Base-by-base conservation (phyloP, 2,329 filamentous ascomycete genomes). In the Curvularia lunata region DNA sequence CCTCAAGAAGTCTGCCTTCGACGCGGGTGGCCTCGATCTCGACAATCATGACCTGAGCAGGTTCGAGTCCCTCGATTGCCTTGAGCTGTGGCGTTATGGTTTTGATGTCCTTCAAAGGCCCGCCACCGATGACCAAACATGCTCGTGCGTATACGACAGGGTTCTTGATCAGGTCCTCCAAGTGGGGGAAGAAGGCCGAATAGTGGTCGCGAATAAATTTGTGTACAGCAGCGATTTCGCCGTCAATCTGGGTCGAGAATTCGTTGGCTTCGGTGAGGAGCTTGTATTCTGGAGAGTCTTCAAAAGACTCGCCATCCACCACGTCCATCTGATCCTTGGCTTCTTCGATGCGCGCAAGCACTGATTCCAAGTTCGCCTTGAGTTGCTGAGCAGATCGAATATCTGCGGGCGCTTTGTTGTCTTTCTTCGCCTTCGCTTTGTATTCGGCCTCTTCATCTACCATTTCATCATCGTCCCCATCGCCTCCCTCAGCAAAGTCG, bases 171-270 rank as follows among this genome's bases (percentile, higher is more conserved):
- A 99, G 85, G 18, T 85, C 86, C 77, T 99, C 95, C 40, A 99
- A 85, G 77, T 97, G 94, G 0, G 95, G 94, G 71, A 98, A 99
- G 59, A 94, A 87, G 18, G 90, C 85, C 9, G 93, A 97, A 80
- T 99, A 99, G 78, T 97, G 92, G 71, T 99, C 95, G 71, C 94
- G 87, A 58, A 97, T 92, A 77, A 92, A 96, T 79, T 99, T 99
- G 83, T 99, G 95, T 21, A 98, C 91, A 7, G 95, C 85, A 32
- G 91, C 90, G 45, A 98, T 91, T 77, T 98, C 94, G 73, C 91
- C 91, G 67, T 97, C 93, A 66, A 98, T 97, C 62, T 91, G 90
- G 5, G 94, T 96, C 0, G 95, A 96, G 7, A 96, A 84, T 23
- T 89, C 90, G 74, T 97, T 97, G 16, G 92, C 92, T 74, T 95